Evolutionary conservation across 257 asterid species (phyloP).

Genomic region (Nemophila menziesii): DNA sequence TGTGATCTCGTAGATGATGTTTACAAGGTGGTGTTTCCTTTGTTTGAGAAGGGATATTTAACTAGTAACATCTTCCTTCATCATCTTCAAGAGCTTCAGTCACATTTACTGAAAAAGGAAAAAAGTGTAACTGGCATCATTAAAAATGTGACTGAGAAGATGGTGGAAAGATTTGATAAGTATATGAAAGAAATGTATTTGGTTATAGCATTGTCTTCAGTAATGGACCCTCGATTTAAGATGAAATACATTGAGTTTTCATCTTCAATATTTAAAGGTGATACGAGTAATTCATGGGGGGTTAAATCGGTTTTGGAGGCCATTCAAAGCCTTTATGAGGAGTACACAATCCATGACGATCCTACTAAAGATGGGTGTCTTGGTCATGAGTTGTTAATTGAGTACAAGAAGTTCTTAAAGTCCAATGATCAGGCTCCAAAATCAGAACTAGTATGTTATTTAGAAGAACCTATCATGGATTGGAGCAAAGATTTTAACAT

Average conservation of each 20-base stretch:
- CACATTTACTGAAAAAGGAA: too few species aligned
- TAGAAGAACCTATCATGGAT: constrained; percentile 1
- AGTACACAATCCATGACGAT: neutral
- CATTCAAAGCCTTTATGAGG: neutral
- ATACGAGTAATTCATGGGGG: neutral
- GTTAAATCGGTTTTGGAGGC: constrained; percentile 1
- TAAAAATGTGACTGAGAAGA: neutral
- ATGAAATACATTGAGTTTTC: constrained; percentile 6
- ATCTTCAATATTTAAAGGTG: neutral
- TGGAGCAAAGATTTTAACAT: constrained; percentile 8
- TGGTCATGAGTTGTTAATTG: constrained; percentile 1
- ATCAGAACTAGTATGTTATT: constrained; percentile 1
- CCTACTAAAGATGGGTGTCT: neutral
- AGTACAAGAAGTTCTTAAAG: constrained; percentile 1
- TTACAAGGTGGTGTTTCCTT: too few species aligned
- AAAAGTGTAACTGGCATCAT: too few species aligned
- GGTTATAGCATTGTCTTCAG: constrained; percentile 6
- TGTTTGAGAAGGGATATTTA: too few species aligned
- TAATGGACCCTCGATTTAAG: constrained; percentile 9
- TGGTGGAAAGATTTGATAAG: neutral
- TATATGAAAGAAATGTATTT: constrained; percentile 1
- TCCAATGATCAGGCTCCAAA: constrained; percentile 1
- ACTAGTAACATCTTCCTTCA: too few species aligned
- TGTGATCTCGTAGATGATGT: too few species aligned
- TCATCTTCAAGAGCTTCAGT: too few species aligned